Percentiles rank a stretch among this genome's conserved stretches.
phyloP scores from a whole-genome alignment of 208 protist genomes.

The Wallacemonas collosoma region DNA sequence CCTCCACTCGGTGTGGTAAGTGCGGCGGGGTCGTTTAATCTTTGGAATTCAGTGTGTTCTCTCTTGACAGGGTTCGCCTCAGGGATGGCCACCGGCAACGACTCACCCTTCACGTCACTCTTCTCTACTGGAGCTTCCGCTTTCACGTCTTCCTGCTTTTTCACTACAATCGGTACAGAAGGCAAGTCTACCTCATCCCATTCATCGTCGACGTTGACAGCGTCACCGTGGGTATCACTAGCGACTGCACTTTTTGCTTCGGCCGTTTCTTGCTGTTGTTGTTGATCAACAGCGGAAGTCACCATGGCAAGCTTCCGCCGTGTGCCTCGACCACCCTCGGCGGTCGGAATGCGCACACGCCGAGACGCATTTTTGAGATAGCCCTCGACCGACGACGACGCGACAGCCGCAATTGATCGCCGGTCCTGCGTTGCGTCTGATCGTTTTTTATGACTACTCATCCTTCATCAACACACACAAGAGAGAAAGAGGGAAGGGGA shows the following conservation, averaged over 20 bases:
- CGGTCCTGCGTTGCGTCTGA: constrained; percentile 5
- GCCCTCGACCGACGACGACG: constrained; percentile 76
- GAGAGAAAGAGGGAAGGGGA: constrained; percentile 4
- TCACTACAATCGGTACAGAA: background rate
- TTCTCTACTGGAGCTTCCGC: constrained; percentile 30
- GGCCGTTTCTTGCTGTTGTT: background rate
- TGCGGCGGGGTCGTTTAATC: background rate
- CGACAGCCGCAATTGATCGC: constrained; percentile 52
- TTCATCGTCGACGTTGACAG: constrained; percentile 63
- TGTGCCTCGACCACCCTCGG: constrained; percentile 79
- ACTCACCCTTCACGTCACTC: constrained; percentile 24
- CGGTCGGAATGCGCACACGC: constrained; percentile 68
- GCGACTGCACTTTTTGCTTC: background rate
- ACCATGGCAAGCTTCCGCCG: constrained; percentile 84
- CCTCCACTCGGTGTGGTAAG: background rate
- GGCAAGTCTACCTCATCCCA: constrained; percentile 86
- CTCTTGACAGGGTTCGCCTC: constrained; percentile 15
- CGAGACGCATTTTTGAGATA: constrained; percentile 85
- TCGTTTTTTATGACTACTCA: constrained; percentile 9
- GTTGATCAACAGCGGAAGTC: constrained; percentile 42
- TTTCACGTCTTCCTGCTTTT: constrained; percentile 21
- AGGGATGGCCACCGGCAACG: background rate
- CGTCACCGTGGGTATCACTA: background rate
- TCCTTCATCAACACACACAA: constrained; percentile 5
- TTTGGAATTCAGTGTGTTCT: constrained; percentile 15